Conservation (phyloP, 2,329 filamentous ascomycete genomes). For the Fusarium guadeloupense region DNA sequence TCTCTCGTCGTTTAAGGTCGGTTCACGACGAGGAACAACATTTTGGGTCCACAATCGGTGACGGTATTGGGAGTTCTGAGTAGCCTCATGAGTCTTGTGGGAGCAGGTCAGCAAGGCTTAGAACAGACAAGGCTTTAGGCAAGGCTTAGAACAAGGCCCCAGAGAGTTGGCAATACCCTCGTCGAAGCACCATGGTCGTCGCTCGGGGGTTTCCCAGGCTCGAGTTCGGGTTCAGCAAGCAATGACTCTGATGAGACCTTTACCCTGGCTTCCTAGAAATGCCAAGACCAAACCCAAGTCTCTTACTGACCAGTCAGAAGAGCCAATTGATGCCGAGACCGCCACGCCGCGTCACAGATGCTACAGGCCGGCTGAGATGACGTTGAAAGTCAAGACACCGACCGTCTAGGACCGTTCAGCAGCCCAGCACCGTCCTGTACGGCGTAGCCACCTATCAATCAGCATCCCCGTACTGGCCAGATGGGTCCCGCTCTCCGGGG, state of each 20-base stretch:
- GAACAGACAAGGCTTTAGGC: neutral
- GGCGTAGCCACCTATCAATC: conserved; percentile 24
- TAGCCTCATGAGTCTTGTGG: conserved; percentile 30
- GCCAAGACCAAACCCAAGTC: conserved; percentile 34
- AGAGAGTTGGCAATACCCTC: conserved; percentile 22
- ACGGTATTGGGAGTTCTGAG: conserved; percentile 16
- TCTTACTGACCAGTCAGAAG: conserved; percentile 24
- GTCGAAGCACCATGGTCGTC: conserved; percentile 20
- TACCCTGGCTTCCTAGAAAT: conserved; percentile 34
- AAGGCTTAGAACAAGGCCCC: neutral
- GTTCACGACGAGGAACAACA: conserved; percentile 27
- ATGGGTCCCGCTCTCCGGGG: conserved; percentile 2
- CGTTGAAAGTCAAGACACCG: conserved; percentile 28
- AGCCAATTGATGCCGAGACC: conserved; percentile 37
- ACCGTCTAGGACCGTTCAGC: conserved; percentile 20
- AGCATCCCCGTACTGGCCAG: neutral
- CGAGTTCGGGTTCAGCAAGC: conserved; percentile 30
- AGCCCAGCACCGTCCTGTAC: conserved; percentile 28
- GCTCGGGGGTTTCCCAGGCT: conserved; percentile 28
- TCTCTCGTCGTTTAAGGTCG: conserved; percentile 34
- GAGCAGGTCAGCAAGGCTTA: conserved; percentile 7
- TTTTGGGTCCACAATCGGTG: conserved; percentile 25
- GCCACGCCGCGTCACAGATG: conserved; percentile 42
- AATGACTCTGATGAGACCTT: conserved; percentile 16
- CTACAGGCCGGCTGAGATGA: conserved; percentile 34